phyloP scores from a whole-genome alignment of 768 basidiomycete species.

The Mycena polygramma region DNA sequence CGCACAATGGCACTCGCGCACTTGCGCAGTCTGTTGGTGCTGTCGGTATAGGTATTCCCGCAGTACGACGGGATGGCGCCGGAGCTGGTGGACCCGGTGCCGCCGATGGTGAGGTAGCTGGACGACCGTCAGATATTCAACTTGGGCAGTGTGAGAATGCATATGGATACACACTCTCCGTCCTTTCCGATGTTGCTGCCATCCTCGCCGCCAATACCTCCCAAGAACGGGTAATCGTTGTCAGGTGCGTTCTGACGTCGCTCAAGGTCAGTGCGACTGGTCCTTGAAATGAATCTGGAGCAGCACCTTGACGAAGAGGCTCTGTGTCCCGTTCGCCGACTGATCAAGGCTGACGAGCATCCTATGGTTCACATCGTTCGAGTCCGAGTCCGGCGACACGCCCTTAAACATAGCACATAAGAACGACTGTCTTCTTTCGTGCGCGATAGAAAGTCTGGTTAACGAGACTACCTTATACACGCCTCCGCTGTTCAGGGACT shows the following conservation, averaged over 20 bases:
- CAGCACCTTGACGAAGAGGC: conserved; percentile 26
- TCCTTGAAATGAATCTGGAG: too few species aligned
- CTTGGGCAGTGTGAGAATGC: not conserved
- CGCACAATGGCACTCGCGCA: conserved; percentile 29
- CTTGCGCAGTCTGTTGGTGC: conserved; percentile 19
- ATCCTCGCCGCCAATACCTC: conserved; percentile 22
- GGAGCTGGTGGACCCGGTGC: not conserved
- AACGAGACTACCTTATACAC: conserved; percentile 6
- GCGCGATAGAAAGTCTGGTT: too few species aligned
- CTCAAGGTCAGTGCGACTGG: not conserved
- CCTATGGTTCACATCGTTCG: conserved; percentile 25
- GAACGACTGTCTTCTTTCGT: too few species aligned
- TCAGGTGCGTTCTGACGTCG: conserved; percentile 12
- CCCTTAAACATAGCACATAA: not conserved
- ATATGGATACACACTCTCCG: conserved; percentile 17
- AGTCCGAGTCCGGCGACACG: conserved; percentile 18
- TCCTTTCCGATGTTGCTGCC: conserved; percentile 18
- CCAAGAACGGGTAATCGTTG: conserved; percentile 29
- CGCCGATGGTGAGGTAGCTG: conserved; percentile 29
- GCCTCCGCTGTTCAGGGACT: conserved; percentile 16
- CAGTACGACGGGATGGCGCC: conserved; percentile 19
- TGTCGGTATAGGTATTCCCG: conserved; percentile 31
- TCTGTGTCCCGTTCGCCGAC: conserved; percentile 13
- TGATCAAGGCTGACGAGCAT: conserved; percentile 29
- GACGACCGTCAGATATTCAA: too few species aligned